Percentiles rank a stretch among this genome's conserved stretches.
These are phyloP conservation scores for Cantharellus cinnabarinus DNA, from an alignment of 768 basidiomycete species.

Conservation along the genomic window DNA sequence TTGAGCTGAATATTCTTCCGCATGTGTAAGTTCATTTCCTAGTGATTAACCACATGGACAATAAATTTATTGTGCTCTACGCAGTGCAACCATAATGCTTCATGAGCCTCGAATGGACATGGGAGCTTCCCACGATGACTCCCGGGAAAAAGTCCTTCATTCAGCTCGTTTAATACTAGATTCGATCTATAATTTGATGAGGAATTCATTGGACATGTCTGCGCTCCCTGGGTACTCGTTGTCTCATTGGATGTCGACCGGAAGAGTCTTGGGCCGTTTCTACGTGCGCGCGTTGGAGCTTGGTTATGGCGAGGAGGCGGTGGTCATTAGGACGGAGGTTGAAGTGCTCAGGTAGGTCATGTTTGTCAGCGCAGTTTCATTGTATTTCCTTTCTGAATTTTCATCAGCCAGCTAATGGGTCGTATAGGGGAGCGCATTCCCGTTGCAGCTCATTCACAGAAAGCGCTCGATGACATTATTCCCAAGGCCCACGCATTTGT, in stretches of 20 bases:
- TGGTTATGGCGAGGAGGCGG: no score
- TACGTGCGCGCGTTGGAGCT: no score
- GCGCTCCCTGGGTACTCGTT: neutral
- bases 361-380: no score
- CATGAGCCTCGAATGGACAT: conserved; percentile 7
- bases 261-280: neutral
- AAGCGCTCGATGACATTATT: no score
- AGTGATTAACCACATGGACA: neutral
- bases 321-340: no score
- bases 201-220: conserved; percentile 5
- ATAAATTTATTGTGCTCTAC: neutral
- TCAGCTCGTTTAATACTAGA: conserved; percentile 5
- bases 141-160: conserved; percentile 1
- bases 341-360: no score
- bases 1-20: neutral
- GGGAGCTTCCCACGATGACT: neutral
- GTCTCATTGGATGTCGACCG: neutral
- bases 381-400: no score
- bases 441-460: no score
- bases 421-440: no score
- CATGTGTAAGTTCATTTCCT: neutral
- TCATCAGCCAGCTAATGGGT: no score
- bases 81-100: conserved; percentile 3
- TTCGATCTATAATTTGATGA: conserved; percentile 5
- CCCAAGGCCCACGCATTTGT: no score